A percentile compares a stretch with the other conserved stretches of the same genome.
phyloP scores from a whole-genome alignment of 331 rosid species.

The Pyracantha coccinea region DNA sequence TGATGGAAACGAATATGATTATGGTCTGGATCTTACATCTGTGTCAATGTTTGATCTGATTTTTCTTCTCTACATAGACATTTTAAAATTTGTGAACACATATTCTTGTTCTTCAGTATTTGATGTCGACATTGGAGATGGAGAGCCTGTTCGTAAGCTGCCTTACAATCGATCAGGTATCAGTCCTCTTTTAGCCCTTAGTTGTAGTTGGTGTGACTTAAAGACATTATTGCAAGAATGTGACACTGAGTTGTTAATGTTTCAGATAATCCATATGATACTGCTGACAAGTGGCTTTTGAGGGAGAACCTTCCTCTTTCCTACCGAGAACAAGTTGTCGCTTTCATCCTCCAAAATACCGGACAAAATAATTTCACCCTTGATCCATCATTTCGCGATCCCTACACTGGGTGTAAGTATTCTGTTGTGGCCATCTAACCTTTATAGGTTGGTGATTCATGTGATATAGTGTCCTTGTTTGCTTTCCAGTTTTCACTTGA shows the following conservation, averaged over 20 bases:
- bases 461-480: constrained; percentile 9
- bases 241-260: constrained; percentile 8
- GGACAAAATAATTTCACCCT: constrained; percentile 61
- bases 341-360: constrained; percentile 85
- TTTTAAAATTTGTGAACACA: constrained; percentile 3
- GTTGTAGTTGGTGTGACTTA: constrained; percentile 1
- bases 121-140: constrained; percentile 96
- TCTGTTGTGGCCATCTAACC: constrained; percentile 6
- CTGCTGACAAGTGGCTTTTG: constrained; percentile 95
- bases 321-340: constrained; percentile 88
- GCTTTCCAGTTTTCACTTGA: constrained; percentile 3
- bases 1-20: constrained; percentile 76
- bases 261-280: constrained; percentile 77
- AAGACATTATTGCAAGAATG: neutral
- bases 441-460: constrained; percentile 6
- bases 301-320: constrained; percentile 79
- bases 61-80: constrained; percentile 5
- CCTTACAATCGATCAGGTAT: constrained; percentile 89
- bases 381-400: constrained; percentile 82
- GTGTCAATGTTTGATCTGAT: constrained; percentile 4
- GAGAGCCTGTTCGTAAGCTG: constrained; percentile 84
- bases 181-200: constrained; percentile 7
- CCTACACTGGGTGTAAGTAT: constrained; percentile 82
- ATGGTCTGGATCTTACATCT: constrained; percentile 49
- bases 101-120: constrained; percentile 50